Evolutionary conservation across 2,329 filamentous ascomycete species (phyloP).

Genomic region (Xylaria sp.): DNA sequence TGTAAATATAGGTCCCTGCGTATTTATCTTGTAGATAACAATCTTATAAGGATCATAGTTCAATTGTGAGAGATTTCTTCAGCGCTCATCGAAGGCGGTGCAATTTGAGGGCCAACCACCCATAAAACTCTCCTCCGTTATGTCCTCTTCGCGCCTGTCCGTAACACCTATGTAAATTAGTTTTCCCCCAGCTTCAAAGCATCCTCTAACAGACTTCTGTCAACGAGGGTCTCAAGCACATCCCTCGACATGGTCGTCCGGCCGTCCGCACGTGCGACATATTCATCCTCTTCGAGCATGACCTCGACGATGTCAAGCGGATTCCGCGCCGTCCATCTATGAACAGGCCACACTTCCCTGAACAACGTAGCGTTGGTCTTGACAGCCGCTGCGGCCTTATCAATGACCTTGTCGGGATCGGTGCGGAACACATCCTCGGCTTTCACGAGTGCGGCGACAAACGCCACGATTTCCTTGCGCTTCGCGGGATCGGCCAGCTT

Average conservation of each 20-base stretch:
- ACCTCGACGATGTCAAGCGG: slow-evolving; percentile 46
- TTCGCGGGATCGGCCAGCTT: slow-evolving; percentile 47
- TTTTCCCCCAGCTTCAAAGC: slow-evolving; percentile 5
- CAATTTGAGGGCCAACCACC: neutral
- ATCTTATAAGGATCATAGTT: neutral
- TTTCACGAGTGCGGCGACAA: slow-evolving; percentile 47
- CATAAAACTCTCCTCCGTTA: neutral
- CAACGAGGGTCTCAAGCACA: slow-evolving; percentile 32
- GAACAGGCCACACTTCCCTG: slow-evolving; percentile 37
- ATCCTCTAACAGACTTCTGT: slow-evolving; percentile 10
- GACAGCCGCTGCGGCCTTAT: slow-evolving; percentile 43
- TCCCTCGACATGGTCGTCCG: slow-evolving; percentile 32
- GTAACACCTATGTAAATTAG: neutral
- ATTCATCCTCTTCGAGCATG: slow-evolving; percentile 46
- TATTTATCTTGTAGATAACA: neutral
- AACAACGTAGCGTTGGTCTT: slow-evolving; percentile 41
- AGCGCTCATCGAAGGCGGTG: neutral
- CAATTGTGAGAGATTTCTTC: neutral
- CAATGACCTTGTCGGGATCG: slow-evolving; percentile 46
- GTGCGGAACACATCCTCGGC: slow-evolving; percentile 47
- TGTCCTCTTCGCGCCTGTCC: neutral
- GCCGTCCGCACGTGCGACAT: slow-evolving; percentile 35
- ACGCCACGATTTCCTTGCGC: slow-evolving; percentile 49
- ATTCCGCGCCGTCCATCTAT: slow-evolving; percentile 46
- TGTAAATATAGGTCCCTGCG: neutral